Evolutionary conservation across 2,329 filamentous ascomycete species (phyloP).

Genomic region (Tothia fuscella): DNA sequence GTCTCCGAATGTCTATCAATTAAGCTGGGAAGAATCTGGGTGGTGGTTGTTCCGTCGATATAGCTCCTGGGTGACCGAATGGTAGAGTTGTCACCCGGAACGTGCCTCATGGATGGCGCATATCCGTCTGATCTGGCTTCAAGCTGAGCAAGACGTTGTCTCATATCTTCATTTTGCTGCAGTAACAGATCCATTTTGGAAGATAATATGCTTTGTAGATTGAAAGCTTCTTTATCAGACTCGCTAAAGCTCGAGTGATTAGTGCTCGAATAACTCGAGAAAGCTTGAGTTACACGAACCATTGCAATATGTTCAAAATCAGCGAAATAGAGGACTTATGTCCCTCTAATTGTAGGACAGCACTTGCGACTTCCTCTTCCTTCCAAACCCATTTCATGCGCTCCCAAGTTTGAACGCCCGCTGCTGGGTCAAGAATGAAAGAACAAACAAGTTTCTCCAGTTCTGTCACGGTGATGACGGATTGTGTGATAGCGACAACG

Average conservation of each 20-base stretch:
- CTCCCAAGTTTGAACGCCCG: not conserved
- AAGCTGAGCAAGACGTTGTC: too few species aligned
- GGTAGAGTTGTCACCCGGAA: not conserved
- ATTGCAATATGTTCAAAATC: not conserved
- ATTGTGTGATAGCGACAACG: not conserved
- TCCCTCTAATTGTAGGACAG: not conserved
- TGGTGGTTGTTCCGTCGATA: too few species aligned
- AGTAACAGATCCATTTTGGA: too few species aligned
- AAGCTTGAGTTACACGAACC: not conserved
- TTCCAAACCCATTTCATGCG: not conserved
- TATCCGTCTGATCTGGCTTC: too few species aligned
- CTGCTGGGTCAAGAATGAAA: not conserved
- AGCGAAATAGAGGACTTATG: not conserved
- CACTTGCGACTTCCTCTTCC: not conserved
- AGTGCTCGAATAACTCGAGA: too few species aligned
- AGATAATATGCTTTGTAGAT: too few species aligned
- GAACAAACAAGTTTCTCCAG: not conserved
- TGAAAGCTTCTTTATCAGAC: not conserved
- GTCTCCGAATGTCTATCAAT: too few species aligned
- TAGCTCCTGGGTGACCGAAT: not conserved
- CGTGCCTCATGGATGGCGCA: too few species aligned
- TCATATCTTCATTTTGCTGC: too few species aligned
- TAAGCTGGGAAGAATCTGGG: too few species aligned
- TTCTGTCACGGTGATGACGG: not conserved
- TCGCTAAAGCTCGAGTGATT: not conserved